Conservation (phyloP, 1,284 basidiomycete species). For the Meira nashicola region DNA sequence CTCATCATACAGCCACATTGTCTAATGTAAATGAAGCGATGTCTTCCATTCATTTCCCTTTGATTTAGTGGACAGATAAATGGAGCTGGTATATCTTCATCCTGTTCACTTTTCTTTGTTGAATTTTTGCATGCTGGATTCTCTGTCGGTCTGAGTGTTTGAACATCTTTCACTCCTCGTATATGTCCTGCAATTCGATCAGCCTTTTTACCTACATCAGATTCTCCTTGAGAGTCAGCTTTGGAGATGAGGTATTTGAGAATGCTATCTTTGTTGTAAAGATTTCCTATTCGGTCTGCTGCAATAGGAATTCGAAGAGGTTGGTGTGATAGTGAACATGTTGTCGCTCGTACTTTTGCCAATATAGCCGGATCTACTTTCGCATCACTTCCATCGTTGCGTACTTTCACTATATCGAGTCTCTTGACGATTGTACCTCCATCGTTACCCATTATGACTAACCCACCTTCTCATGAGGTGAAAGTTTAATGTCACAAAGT, state of each 20-base stretch:
- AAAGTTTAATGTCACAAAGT: no score
- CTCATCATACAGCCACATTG: conserved; percentile 43
- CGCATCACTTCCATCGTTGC: conserved; percentile 14
- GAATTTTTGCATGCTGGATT: conserved; percentile 17
- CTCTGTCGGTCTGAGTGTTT: conserved; percentile 24
- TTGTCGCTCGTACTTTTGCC: conserved; percentile 36
- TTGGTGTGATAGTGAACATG: conserved; percentile 37
- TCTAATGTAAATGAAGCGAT: conserved; percentile 40
- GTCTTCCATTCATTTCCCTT: conserved; percentile 44
- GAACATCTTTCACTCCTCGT: conserved; percentile 26
- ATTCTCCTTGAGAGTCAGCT: background rate
- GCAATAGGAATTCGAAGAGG: conserved; percentile 36
- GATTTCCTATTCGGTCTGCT: conserved; percentile 36
- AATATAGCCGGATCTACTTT: conserved; percentile 32
- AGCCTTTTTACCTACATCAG: conserved; percentile 11
- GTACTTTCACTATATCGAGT: conserved; percentile 44
- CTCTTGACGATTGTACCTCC: conserved; percentile 48
- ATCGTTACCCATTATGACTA: conserved; percentile 34
- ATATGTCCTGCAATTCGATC: conserved; percentile 31
- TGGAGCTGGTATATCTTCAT: conserved; percentile 16
- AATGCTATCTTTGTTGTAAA: conserved; percentile 51
- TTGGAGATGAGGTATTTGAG: conserved; percentile 27
- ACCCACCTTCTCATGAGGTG: no score
- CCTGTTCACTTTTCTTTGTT: background rate
- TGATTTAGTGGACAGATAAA: conserved; percentile 46